These are phyloP conservation scores for Dactylellina drechsleri DNA, from an alignment of 2,329 filamentous ascomycete genomes.

Conservation along the genomic window DNA sequence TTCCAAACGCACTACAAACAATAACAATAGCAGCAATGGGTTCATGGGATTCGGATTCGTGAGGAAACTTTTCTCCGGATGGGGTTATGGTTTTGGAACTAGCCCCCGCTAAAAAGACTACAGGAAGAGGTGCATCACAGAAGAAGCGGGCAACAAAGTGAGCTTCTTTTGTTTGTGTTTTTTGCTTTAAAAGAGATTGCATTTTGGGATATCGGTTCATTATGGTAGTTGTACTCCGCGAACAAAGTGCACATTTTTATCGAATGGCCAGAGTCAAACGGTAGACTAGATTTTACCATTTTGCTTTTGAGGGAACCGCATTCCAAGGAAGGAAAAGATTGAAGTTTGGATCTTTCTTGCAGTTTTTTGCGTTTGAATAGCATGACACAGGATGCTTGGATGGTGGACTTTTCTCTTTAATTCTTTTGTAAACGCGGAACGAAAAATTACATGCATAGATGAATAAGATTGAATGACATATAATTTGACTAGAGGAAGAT, in stretches of 20 bases:
- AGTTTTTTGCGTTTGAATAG: background rate
- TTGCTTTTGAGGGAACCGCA: too few species aligned
- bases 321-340: too few species aligned
- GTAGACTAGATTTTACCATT: too few species aligned
- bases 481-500: slow-evolving; percentile 1
- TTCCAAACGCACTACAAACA: background rate
- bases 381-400: background rate
- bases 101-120: background rate
- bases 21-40: background rate
- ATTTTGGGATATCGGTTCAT: background rate
- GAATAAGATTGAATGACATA: slow-evolving; percentile 1
- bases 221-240: too few species aligned
- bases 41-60: slow-evolving; percentile 26
- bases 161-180: background rate
- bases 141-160: slow-evolving; percentile 11
- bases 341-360: background rate
- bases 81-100: slow-evolving; percentile 22
- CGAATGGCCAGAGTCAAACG: too few species aligned
- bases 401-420: background rate
- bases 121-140: background rate
- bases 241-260: too few species aligned
- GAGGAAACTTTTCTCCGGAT: slow-evolving; percentile 21
- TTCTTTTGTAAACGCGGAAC: background rate
- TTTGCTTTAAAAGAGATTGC: too few species aligned
- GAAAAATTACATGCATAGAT: background rate